Percentiles rank a stretch among this genome's conserved stretches.
These are phyloP conservation scores for Boletus tomentosulus DNA, from an alignment of 768 basidiomycete species.

Conservation along the genomic window DNA sequence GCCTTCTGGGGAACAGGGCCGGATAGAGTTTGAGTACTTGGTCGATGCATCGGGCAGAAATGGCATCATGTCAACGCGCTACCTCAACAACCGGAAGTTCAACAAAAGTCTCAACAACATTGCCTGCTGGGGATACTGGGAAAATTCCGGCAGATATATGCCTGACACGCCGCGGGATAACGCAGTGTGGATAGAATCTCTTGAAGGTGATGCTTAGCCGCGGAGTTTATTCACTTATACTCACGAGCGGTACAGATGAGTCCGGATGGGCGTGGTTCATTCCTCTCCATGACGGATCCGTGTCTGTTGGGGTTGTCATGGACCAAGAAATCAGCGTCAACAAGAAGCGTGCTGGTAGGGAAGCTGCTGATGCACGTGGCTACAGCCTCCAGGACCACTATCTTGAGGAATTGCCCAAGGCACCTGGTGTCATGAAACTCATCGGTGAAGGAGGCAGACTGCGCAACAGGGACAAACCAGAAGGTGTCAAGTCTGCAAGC, in stretches of 20 bases:
- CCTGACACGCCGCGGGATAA: background rate
- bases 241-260: background rate
- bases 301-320: background rate
- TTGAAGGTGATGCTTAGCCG: background rate
- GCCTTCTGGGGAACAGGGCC: background rate
- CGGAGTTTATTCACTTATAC: background rate
- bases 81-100: background rate
- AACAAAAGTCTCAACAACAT: background rate
- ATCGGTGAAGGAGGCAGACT: background rate
- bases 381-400: background rate
- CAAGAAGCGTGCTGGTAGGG: background rate
- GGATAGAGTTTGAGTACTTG: background rate
- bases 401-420: background rate
- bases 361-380: background rate
- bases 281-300: background rate
- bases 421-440: background rate
- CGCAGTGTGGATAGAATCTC: background rate
- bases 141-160: background rate
- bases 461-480: background rate
- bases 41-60: slow-evolving; percentile 1
- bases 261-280: background rate
- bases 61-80: background rate
- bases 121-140: slow-evolving; percentile 1
- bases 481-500: background rate
- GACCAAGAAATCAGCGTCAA: background rate